Evolutionary conservation across 1,284 basidiomycete genomes (phyloP).

Genomic region (Fomitopsis schrenkii): DNA sequence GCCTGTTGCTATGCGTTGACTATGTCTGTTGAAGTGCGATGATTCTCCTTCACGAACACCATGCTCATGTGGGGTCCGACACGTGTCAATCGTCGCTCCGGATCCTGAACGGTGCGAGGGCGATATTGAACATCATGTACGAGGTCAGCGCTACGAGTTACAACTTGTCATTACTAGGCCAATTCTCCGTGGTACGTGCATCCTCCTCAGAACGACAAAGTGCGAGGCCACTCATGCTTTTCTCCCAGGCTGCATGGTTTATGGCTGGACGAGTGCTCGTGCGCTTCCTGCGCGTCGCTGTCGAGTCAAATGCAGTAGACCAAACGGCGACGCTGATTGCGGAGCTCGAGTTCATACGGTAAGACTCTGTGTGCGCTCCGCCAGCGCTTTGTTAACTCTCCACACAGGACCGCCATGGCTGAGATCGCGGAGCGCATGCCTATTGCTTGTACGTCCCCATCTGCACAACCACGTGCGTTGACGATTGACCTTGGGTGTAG

Average conservation of each 20-base stretch:
- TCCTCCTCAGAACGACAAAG: neutral
- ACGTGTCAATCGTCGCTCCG: conserved; percentile 64
- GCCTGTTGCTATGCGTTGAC: neutral
- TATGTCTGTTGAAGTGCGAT: conserved; percentile 37
- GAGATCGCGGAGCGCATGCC: conserved; percentile 64
- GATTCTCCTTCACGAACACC: conserved; percentile 69
- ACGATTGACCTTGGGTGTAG: conserved; percentile 16
- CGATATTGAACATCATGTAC: conserved; percentile 64
- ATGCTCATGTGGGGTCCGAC: conserved; percentile 51
- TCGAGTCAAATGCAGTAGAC: conserved; percentile 46
- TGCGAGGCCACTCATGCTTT: neutral
- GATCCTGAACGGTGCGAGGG: conserved; percentile 59
- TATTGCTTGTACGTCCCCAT: conserved; percentile 39
- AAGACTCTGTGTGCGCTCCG: conserved; percentile 20
- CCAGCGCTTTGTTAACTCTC: conserved; percentile 2
- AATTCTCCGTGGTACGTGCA: conserved; percentile 49
- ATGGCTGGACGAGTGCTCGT: conserved; percentile 59
- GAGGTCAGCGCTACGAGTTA: conserved; percentile 66
- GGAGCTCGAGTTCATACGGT: conserved; percentile 67
- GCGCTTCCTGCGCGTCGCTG: conserved; percentile 57
- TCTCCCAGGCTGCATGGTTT: conserved; percentile 61
- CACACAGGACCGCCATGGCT: conserved; percentile 47
- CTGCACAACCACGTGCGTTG: neutral
- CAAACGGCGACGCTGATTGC: conserved; percentile 52
- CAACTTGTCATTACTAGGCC: conserved; percentile 61